These are phyloP conservation scores for Angomonas ambiguus DNA, from an alignment of 208 protist genomes.

Conservation along the genomic window DNA sequence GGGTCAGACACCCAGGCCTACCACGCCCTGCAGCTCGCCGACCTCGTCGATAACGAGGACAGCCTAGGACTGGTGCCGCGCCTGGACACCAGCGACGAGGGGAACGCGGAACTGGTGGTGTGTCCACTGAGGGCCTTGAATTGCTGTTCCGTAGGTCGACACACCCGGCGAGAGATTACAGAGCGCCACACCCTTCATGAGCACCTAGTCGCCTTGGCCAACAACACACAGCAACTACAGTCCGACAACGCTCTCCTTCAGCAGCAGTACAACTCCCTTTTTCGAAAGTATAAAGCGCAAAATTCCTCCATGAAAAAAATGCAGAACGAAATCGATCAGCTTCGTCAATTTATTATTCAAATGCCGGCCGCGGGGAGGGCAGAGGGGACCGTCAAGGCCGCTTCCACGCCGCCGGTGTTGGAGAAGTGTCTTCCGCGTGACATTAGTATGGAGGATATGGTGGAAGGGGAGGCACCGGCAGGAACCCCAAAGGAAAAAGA, in stretches of 20 bases:
- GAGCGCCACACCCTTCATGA: slow-evolving; percentile 15
- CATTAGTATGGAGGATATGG: slow-evolving; percentile 19
- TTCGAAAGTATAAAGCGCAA: slow-evolving; percentile 19
- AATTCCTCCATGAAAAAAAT: slow-evolving; percentile 21
- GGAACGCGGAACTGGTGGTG: slow-evolving; percentile 14
- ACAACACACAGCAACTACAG: slow-evolving; percentile 18
- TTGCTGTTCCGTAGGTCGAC: slow-evolving; percentile 33
- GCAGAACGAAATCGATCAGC: slow-evolving; percentile 18
- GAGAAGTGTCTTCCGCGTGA: slow-evolving; percentile 21
- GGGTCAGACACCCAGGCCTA: slow-evolving; percentile 1
- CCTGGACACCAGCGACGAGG: neutral
- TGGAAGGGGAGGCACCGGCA: slow-evolving; percentile 3
- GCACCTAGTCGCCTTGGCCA: slow-evolving; percentile 26
- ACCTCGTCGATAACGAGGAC: slow-evolving; percentile 6
- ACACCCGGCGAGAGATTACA: slow-evolving; percentile 25
- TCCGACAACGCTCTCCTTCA: slow-evolving; percentile 26
- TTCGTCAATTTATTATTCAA: slow-evolving; percentile 8
- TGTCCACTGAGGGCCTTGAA: slow-evolving; percentile 30
- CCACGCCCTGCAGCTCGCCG: slow-evolving; percentile 17
- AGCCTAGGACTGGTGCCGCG: neutral
- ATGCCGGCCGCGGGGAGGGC: neutral
- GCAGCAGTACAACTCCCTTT: slow-evolving; percentile 13
- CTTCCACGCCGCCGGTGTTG: neutral
- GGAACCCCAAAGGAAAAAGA: neutral
- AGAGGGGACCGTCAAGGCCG: neutral